These are phyloP conservation scores for Salvia hispanica DNA, from an alignment of 257 asterid genomes.

Conservation along the genomic window DNA sequence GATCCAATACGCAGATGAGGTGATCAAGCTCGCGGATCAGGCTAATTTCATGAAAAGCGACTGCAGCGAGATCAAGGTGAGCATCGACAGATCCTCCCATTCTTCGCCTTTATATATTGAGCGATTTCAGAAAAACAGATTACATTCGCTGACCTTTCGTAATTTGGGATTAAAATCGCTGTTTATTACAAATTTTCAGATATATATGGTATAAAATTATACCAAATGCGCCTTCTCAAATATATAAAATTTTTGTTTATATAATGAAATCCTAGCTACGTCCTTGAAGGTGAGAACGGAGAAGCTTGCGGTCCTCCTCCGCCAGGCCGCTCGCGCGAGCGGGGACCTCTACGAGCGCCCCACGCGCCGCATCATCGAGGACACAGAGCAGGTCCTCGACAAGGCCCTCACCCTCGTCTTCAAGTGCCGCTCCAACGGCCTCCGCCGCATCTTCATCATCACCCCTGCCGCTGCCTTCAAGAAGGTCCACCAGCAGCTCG, in stretches of 20 bases:
- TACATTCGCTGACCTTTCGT: too few species aligned
- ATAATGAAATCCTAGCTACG: too few species aligned
- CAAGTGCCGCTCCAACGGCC: slow-evolving; percentile 69
- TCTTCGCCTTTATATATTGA: too few species aligned
- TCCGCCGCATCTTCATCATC: slow-evolving; percentile 63
- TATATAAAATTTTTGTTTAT: too few species aligned
- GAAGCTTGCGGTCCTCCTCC: slow-evolving; percentile 55
- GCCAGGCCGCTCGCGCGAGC: slow-evolving; percentile 71
- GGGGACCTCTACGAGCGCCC: slow-evolving; percentile 71
- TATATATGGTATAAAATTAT: too few species aligned
- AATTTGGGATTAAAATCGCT: too few species aligned
- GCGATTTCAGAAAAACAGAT: too few species aligned
- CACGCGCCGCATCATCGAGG: slow-evolving; percentile 78
- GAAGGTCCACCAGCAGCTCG: slow-evolving; percentile 62
- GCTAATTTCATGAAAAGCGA: slow-evolving; percentile 56
- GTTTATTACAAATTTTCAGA: too few species aligned
- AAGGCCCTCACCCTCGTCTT: slow-evolving; percentile 61
- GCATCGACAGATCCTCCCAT: not conserved
- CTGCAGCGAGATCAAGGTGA: slow-evolving; percentile 53
- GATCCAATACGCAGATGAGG: slow-evolving; percentile 67
- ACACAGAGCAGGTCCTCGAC: slow-evolving; percentile 62
- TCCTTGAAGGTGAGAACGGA: slow-evolving; percentile 30
- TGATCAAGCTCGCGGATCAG: slow-evolving; percentile 49
- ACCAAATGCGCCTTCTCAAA: too few species aligned
- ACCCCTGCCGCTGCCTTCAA: slow-evolving; percentile 56